These are phyloP conservation scores for Talaromyces trachyspermus DNA, from an alignment of 495 filamentous ascomycete genomes.

Conservation along the genomic window DNA sequence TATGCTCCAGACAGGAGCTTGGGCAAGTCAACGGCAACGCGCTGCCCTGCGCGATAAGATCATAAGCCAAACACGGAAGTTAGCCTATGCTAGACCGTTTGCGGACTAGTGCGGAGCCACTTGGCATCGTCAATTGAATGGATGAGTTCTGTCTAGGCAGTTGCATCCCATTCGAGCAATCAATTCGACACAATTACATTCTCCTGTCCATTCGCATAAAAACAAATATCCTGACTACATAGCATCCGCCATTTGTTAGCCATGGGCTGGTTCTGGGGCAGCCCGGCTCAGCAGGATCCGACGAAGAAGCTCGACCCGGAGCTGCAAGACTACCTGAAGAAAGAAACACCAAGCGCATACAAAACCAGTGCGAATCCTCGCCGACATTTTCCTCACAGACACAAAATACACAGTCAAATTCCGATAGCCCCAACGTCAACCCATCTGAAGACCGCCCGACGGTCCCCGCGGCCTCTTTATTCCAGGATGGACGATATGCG, in stretches of 20 bases:
- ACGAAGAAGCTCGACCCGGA: slow-evolving; percentile 76
- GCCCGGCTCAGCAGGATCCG: slow-evolving; percentile 52
- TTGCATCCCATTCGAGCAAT: background rate
- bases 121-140: background rate
- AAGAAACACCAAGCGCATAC: slow-evolving; percentile 75
- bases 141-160: slow-evolving; percentile 24
- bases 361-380: slow-evolving; percentile 23
- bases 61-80: slow-evolving; percentile 1
- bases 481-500: slow-evolving; percentile 81
- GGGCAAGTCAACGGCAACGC: slow-evolving; percentile 22
- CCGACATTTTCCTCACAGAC: slow-evolving; percentile 14
- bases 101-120: slow-evolving; percentile 1
- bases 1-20: slow-evolving; percentile 1
- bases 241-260: background rate
- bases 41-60: slow-evolving; percentile 23
- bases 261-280: slow-evolving; percentile 66
- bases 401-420: slow-evolving; percentile 11
- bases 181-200: too few species aligned
- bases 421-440: slow-evolving; percentile 17
- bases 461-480: slow-evolving; percentile 53
- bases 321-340: slow-evolving; percentile 75
- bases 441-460: slow-evolving; percentile 27
- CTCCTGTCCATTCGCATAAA: too few species aligned
- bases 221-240: too few species aligned
- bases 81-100: slow-evolving; percentile 2